Evolutionary conservation across 177 flowering plant genomes (phyloP).

Genomic region (Vitis hybrid): DNA sequence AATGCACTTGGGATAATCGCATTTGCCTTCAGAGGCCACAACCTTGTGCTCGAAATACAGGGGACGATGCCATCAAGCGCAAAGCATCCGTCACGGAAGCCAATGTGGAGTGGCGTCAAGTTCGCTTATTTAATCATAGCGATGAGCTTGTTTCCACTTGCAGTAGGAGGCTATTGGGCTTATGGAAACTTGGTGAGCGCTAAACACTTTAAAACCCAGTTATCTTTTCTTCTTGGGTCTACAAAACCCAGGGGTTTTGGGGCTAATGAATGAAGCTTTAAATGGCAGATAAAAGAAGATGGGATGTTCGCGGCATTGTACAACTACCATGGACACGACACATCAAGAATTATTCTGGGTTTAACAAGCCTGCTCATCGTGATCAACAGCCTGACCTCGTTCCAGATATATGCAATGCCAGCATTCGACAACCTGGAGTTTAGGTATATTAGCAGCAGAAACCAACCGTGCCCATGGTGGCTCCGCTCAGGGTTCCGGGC

Average conservation of each 20-base stretch:
- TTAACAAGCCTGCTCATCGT: slow-evolving; percentile 50
- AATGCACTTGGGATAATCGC: slow-evolving; percentile 77
- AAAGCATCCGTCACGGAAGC: slow-evolving; percentile 53
- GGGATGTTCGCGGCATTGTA: slow-evolving; percentile 54
- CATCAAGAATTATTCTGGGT: slow-evolving; percentile 42
- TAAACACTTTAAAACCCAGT: neutral
- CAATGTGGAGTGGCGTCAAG: slow-evolving; percentile 85
- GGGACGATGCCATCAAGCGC: slow-evolving; percentile 74
- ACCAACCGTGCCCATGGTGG: slow-evolving; percentile 67
- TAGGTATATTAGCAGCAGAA: slow-evolving; percentile 49
- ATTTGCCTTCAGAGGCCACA: slow-evolving; percentile 87
- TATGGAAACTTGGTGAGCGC: slow-evolving; percentile 70
- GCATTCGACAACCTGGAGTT: slow-evolving; percentile 63
- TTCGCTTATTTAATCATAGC: slow-evolving; percentile 60
- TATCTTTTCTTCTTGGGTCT: too few relatives aligned
- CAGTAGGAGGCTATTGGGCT: slow-evolving; percentile 78
- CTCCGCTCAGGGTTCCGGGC: slow-evolving; percentile 38
- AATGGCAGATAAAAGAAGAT: slow-evolving; percentile 3
- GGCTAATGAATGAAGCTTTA: too few relatives aligned
- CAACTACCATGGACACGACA: slow-evolving; percentile 43
- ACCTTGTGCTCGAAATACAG: slow-evolving; percentile 85
- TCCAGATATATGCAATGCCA: slow-evolving; percentile 85
- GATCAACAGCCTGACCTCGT: slow-evolving; percentile 57
- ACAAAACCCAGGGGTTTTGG: too few relatives aligned
- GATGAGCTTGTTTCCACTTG: slow-evolving; percentile 63